These are phyloP conservation scores for Exophiala calicioides DNA, from an alignment of 2,329 filamentous ascomycete species.

Conservation along the genomic window DNA sequence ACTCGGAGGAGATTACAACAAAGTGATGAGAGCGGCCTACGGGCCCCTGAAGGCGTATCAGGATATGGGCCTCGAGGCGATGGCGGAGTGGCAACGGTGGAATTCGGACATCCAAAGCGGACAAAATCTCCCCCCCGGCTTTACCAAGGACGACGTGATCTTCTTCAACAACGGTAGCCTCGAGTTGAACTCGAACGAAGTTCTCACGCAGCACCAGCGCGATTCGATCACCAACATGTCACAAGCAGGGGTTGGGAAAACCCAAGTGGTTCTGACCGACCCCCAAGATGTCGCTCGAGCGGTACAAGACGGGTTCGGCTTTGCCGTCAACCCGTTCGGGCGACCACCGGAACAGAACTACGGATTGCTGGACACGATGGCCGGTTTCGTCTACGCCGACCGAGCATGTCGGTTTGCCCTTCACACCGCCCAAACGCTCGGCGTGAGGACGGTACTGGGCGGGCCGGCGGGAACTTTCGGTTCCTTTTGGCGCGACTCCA, in stretches of 20 bases:
- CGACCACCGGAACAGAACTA: slow-evolving; percentile 32
- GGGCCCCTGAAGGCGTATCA: slow-evolving; percentile 52
- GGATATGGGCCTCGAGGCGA: slow-evolving; percentile 46
- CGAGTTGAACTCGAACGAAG: slow-evolving; percentile 11
- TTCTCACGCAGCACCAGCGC: slow-evolving; percentile 37
- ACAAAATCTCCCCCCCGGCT: slow-evolving; percentile 40
- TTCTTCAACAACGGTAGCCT: slow-evolving; percentile 44
- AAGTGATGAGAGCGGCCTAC: slow-evolving; percentile 41
- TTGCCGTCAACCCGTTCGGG: slow-evolving; percentile 43
- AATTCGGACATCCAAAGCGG: slow-evolving; percentile 43
- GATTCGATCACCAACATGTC: too few species aligned
- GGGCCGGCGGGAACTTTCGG: slow-evolving; percentile 36
- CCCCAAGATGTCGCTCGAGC: slow-evolving; percentile 38
- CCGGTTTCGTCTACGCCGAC: slow-evolving; percentile 49
- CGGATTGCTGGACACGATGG: slow-evolving; percentile 50
- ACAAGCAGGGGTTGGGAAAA: too few species aligned
- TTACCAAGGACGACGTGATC: slow-evolving; percentile 40
- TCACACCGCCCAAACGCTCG: slow-evolving; percentile 43
- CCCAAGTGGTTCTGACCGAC: too few species aligned
- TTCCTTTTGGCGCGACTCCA: slow-evolving; percentile 28
- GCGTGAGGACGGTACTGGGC: slow-evolving; percentile 48
- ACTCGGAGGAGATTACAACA: slow-evolving; percentile 23
- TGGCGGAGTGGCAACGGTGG: slow-evolving; percentile 48
- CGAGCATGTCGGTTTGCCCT: slow-evolving; percentile 51
- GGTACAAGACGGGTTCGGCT: slow-evolving; percentile 32